phyloP scores from a whole-genome alignment of 164 flowering plant species.

The Warburgia ugandensis region DNA sequence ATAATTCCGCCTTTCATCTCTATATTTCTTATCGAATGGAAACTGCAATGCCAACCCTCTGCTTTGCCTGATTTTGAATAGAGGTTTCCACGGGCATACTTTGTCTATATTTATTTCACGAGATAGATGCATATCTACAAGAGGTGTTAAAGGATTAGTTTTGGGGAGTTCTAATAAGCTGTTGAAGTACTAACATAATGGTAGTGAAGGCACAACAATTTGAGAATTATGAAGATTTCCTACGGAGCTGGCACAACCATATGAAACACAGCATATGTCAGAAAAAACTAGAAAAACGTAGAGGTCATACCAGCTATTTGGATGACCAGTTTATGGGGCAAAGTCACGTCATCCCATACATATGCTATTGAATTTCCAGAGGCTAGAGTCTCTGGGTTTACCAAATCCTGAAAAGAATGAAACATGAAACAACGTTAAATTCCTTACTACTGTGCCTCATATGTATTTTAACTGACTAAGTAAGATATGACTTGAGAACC shows the following conservation, averaged over 20 bases:
- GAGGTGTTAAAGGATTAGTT: background rate
- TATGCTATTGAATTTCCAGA: conserved; percentile 46
- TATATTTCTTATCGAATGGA: conserved; percentile 29
- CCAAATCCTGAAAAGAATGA: conserved; percentile 45
- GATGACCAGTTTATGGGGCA: conserved; percentile 77
- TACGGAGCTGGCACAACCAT: too few relatives aligned
- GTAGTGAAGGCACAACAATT: too few relatives aligned
- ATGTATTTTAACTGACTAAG: background rate
- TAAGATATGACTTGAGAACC: conserved; percentile 31
- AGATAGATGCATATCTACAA: conserved; percentile 37
- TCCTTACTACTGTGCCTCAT: conserved; percentile 3
- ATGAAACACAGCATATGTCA: background rate
- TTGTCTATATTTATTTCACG: conserved; percentile 89
- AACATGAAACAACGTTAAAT: background rate
- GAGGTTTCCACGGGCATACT: conserved; percentile 74
- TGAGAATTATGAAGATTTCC: too few relatives aligned
- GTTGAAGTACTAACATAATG: too few relatives aligned
- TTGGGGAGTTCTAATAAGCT: background rate
- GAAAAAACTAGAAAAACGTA: background rate
- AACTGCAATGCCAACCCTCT: conserved; percentile 39
- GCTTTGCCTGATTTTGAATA: conserved; percentile 44
- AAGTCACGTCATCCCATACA: conserved; percentile 86
- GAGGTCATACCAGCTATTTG: conserved; percentile 48
- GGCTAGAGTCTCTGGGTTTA: conserved; percentile 57
- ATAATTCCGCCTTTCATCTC: conserved; percentile 19